phyloP scores from a whole-genome alignment of 2,329 filamentous ascomycete species.

The Neonectria ditissima region DNA sequence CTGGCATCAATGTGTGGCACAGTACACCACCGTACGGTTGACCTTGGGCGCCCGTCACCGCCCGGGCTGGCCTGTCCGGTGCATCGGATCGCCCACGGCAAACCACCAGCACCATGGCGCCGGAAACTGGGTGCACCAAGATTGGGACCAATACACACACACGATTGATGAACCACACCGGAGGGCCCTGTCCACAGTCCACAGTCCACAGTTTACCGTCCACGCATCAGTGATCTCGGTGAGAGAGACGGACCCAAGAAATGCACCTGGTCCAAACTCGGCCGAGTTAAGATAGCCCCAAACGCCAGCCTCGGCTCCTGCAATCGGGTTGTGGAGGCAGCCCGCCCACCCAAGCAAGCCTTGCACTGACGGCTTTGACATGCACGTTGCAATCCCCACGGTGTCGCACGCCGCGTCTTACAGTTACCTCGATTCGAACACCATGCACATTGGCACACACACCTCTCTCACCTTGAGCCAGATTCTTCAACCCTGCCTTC shows the following conservation, averaged over 20 bases:
- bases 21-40: slow-evolving; percentile 8
- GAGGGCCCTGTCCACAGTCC: background rate
- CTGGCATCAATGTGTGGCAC: slow-evolving; percentile 11
- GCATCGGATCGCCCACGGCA: slow-evolving; percentile 34
- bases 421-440: slow-evolving; percentile 26
- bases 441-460: slow-evolving; percentile 18
- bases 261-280: slow-evolving; percentile 6
- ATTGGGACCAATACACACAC: slow-evolving; percentile 27
- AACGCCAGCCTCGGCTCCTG: slow-evolving; percentile 18
- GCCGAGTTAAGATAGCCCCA: slow-evolving; percentile 24
- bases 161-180: slow-evolving; percentile 27
- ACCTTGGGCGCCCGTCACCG: slow-evolving; percentile 4
- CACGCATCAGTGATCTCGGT: background rate
- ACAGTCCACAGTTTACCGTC: background rate
- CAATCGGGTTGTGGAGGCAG: slow-evolving; percentile 36
- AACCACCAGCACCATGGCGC: slow-evolving; percentile 38
- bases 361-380: slow-evolving; percentile 26
- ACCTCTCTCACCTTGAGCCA: slow-evolving; percentile 34
- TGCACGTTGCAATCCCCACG: slow-evolving; percentile 7
- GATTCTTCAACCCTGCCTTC: slow-evolving; percentile 33
- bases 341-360: slow-evolving; percentile 35
- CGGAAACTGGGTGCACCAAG: slow-evolving; percentile 38
- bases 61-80: slow-evolving; percentile 21
- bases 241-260: slow-evolving; percentile 6
- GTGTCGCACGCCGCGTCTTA: slow-evolving; percentile 25